Base-by-base conservation (phyloP, 768 basidiomycete species). In the Lactarius hatsudake region DNA sequence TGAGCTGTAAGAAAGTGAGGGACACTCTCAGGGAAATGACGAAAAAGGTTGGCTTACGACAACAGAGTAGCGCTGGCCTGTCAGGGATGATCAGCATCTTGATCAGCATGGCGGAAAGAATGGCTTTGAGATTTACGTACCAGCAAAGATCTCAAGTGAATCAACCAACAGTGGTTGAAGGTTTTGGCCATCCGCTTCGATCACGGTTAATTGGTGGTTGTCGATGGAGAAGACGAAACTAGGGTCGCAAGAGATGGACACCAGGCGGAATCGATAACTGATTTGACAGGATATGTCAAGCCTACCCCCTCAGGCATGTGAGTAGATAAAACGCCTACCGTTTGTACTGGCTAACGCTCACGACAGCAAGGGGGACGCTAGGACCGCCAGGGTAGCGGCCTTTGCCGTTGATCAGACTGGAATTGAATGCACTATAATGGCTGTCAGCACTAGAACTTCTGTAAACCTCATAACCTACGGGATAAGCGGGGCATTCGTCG, bases 231-330 rank as follows among this genome's bases (percentile, higher is more conserved):
- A 83, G 0, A 63, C 42, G 63, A 74, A 82, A 66, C 77, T 74
- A 2, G 51, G 51, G 26, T 53, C 51, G 51, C 51, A 53, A 53
- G 51, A 53, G 51, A 53, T 53, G 8, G 51, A 81, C 78, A 60
- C 81, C 78, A 85, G 70, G 36, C 84, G 81, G 75, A 84, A 78
- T n/a, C 84, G 80, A 68, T 84, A 84, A 8, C 79, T 53, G 26
- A 15, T 64, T 36, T 20, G 1, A 51, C 13, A 13, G 6, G 1
- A 12, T 23, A 48, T 40, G 56, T 59, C 59, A 45, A 54, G 8
- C 20, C 32, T 13, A 15, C 30, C 6, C 30, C 6, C 13, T 15
- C 40, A 38, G 17, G 34, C 23, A 26, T n/a, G 48, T 18, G 9
- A 23, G 36, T 30, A 34, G 61, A 9, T 36, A 51, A 54, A 45